Evolutionary conservation across 2,329 filamentous ascomycete genomes (phyloP), one percentile per base, ranked within the genome.

Genomic region (Sclerotiophoma versabilis): DNA sequence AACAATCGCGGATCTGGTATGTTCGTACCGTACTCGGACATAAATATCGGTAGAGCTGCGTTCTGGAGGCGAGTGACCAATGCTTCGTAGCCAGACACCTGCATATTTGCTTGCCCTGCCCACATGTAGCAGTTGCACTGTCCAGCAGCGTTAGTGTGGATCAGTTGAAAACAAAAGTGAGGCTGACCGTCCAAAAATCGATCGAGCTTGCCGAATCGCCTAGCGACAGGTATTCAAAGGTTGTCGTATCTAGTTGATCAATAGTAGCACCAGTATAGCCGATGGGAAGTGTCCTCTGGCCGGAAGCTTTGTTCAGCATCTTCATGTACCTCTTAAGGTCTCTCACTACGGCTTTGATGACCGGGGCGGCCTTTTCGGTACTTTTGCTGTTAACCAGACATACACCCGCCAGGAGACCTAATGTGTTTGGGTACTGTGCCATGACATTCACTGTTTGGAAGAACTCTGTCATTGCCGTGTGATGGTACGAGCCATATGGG

Each of bases 241-340:
- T n/a, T 14, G 25, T 43, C 25, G 15, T 37, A 5, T 55, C 50
- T 17, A 55, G 38, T 9, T n/a, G 27, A 15, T 49, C 44, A 10
- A 20, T 10, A 6, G 42, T 29, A 15, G 42, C 34, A 14, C 43
- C 51, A n/a, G 43, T 34, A 20, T 58, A 58, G 36, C 51, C 48
- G 5, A 58, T 37, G 4, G 48, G 47, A 17, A 58, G 38, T 25
- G 46, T 41, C 9, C 56, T 29, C 38, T 50, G 49, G 8, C 41
- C 41, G 12, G 12, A 14, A 6, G 41, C 20, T 32, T 46, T 36
- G 12, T 54, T 34, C 14, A 42, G 43, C 29, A 59, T 7, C 27
- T 41, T 30, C 57, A 50, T 59, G 27, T 59, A 59, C 32, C 17
- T 47, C 27, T 59, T 59, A 2, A 59, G 27, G 19, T 59, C 57